phyloP scores from a whole-genome alignment of 495 filamentous ascomycete genomes.

The Aspergillus olivimuriae region DNA sequence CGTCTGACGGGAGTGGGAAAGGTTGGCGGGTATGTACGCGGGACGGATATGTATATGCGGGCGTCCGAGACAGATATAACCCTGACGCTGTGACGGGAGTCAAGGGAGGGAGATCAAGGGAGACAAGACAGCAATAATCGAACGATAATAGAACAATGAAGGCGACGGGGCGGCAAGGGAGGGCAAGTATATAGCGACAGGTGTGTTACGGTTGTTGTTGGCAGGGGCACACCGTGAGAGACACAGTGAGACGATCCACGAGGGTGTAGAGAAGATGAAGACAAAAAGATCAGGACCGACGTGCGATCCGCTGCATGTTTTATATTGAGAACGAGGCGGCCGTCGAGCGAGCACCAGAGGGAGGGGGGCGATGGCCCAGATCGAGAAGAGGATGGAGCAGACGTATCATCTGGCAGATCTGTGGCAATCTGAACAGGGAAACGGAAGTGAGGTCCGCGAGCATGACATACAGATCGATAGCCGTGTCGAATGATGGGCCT shows the following conservation, averaged over 20 bases:
- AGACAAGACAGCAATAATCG: no score
- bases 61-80: constrained; percentile 7
- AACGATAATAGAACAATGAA: no score
- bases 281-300: constrained; percentile 9
- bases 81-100: constrained; percentile 4
- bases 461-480: constrained; percentile 21
- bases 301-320: constrained; percentile 22
- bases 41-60: constrained; percentile 4
- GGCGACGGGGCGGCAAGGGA: no score
- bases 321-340: constrained; percentile 18
- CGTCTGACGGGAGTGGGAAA: constrained; percentile 1
- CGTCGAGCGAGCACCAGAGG: not conserved
- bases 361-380: not conserved
- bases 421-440: constrained; percentile 19
- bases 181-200: no score
- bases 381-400: constrained; percentile 1
- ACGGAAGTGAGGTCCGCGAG: constrained; percentile 6
- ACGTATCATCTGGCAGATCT: constrained; percentile 22
- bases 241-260: constrained; percentile 14
- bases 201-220: not conserved
- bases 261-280: constrained; percentile 11
- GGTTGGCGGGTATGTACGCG: constrained; percentile 5
- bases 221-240: no score
- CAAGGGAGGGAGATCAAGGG: constrained; percentile 11
- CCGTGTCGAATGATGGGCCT: not conserved